Evolutionary conservation across 352 stramenopile species (phyloP), one percentile per base, ranked within the genome.

Genomic region (Pythium graminicola): DNA sequence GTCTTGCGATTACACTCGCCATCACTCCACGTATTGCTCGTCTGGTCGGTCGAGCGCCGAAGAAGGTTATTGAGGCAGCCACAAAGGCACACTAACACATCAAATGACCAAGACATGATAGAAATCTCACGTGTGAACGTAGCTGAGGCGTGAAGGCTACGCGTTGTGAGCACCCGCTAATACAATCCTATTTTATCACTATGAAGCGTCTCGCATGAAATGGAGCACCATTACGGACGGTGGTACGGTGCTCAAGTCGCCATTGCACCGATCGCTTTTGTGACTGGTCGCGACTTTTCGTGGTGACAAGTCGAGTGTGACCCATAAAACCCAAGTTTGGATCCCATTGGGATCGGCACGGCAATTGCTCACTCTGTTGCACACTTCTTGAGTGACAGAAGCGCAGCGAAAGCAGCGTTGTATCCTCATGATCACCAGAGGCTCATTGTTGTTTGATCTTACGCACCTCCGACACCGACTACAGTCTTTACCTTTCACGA

Each of bases 11-110:
- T 20, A 93, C 82, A 43, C 63, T 93, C 20, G 79, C 81, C 44
- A 71, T 90, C 44, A 93, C 82, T 20, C 82, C 82, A 32, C 75
- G 80, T 22, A 73, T 93, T 39, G 79, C 82, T 10, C 79, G 82
- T 17, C 75, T 91, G 33, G 52, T 93, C 6, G 75, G 80, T 10
- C 76, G 80, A 2, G 80, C 70, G 16, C 80, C 80, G 9, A 56
- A 56, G 22, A 84, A 88, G 48, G 54, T 84, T 19, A 16, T 56
- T 8, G 40, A 62, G 36, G 42, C 44, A 6, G 49, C 39, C 9
- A 54, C 53, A 14, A 67, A 67, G 44, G 48, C 39, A 26, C 62
- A 52, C 59, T 8, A 36, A 14, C 31, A 36, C 31, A 36, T 14
- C 31, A 36, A 9, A 36, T 14, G 31, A 36, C 31, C 31, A 36